A percentile compares a stretch with the other conserved stretches of the same genome.
phyloP scores from a whole-genome alignment of 2,329 filamentous ascomycete genomes.

The Diaporthe longicolla region DNA sequence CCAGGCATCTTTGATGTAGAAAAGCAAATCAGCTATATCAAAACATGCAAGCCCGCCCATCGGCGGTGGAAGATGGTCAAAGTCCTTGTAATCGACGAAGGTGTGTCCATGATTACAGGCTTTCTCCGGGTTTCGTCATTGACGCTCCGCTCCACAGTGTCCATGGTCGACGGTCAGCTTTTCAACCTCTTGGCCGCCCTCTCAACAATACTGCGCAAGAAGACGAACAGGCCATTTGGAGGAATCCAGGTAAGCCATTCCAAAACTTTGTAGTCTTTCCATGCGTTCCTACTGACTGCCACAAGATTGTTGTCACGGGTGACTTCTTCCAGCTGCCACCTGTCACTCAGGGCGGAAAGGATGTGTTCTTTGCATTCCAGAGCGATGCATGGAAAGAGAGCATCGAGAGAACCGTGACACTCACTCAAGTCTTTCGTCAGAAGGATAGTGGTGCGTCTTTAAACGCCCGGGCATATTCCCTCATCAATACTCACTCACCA shows the following conservation, averaged over 20 bases:
- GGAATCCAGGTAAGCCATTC: conserved; percentile 67
- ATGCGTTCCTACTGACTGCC: neutral
- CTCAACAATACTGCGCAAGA: conserved; percentile 74
- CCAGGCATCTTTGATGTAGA: conserved; percentile 79
- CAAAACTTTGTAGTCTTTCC: fast-evolving
- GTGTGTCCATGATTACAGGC: neutral
- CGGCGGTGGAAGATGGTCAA: conserved; percentile 80
- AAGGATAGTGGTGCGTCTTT: conserved; percentile 63
- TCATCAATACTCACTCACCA: neutral
- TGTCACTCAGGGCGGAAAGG: conserved; percentile 72
- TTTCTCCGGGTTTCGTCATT: neutral
- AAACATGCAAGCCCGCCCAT: conserved; percentile 76
- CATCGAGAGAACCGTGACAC: conserved; percentile 80
- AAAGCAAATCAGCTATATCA: conserved; percentile 80
- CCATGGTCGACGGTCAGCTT: conserved; percentile 83
- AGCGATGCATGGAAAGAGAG: conserved; percentile 79
- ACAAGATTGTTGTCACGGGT: conserved; percentile 78
- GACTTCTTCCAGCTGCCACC: conserved; percentile 86
- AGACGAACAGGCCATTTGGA: conserved; percentile 78
- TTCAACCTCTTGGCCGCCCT: conserved; percentile 83
- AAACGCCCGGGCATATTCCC: neutral
- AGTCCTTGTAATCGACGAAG: conserved; percentile 78
- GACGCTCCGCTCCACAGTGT: conserved; percentile 59
- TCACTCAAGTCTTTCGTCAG: conserved; percentile 83
- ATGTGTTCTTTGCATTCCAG: conserved; percentile 79